Evolutionary conservation across 129 eudicot species (phyloP), one percentile per base, ranked within the genome.

Genomic region (Sambucus nigra): DNA sequence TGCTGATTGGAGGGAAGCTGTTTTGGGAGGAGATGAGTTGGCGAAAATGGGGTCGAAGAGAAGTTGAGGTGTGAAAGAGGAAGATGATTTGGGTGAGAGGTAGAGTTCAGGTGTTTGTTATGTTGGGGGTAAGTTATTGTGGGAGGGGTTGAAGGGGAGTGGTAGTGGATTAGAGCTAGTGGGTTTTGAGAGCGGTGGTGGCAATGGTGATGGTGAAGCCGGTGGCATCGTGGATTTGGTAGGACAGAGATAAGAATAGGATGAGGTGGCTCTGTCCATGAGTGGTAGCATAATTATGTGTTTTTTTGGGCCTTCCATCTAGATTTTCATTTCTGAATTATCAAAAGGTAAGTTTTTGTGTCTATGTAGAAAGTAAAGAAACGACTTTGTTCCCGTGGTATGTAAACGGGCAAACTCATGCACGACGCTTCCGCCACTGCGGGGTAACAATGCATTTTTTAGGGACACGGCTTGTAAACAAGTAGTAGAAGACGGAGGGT

Each of bases 71-170:
- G 4, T 59, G 63, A 27, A 77, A 77, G 46, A 88, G 81, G 35
- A 42, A 51, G 31, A 73, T 44, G 25, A 80, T 38, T 25, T 73
- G 77, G 57, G 47, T 0, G 0, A 73, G 57, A 5, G 83, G 26
- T 19, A 88, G 8, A 31, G 72, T 45, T 33, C 81, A 84, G 2
- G 97, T 84, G 88, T 74, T 88, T 55, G 84, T 95, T 6, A 75
- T 57, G 57, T 77, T 61, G 92, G 85, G 0, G 96, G 94, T 25
- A 82, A 76, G 25, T 57, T 42, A 39, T 82, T 83, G 50, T 73
- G 72, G 5, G 66, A 18, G 55, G 70, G 28, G 68, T 69, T 50
- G 67, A 82, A 87, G 38, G 17, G 63, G 50, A 39, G 68, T 11
- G 0, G 53, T 27, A 26, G 13, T 38, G 40, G 73, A 26, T 25